These are phyloP conservation scores for Cytospora piceae DNA, from an alignment of 2,329 filamentous ascomycete species.

Conservation along the genomic window DNA sequence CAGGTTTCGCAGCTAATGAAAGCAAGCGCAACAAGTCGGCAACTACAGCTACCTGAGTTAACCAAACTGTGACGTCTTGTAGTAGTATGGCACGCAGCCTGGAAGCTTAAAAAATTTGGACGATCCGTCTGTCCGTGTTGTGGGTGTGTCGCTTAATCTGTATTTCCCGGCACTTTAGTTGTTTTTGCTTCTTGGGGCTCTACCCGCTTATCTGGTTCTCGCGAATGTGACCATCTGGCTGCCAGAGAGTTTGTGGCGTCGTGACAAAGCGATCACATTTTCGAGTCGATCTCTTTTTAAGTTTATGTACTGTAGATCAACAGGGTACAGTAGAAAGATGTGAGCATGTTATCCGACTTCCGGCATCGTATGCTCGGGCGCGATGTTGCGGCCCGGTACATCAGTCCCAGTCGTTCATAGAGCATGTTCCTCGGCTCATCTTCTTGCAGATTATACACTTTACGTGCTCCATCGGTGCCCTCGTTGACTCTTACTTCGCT, in stretches of 20 bases:
- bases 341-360: not conserved
- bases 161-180: not conserved
- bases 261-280: constrained; percentile 1
- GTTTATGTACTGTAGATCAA: not conserved
- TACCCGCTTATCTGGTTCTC: constrained; percentile 1
- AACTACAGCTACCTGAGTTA: not conserved
- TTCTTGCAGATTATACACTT: not conserved
- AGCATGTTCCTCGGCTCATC: not conserved
- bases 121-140: not conserved
- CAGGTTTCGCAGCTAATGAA: not conserved
- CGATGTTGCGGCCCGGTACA: not conserved
- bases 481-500: not conserved
- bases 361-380: not conserved
- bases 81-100: not conserved
- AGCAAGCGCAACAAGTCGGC: not conserved
- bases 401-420: not conserved
- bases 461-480: not conserved
- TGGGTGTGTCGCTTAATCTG: not conserved
- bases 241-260: not conserved
- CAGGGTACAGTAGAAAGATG: not conserved
- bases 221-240: constrained; percentile 1
- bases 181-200: not conserved
- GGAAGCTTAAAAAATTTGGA: not conserved
- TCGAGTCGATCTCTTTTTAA: constrained; percentile 4
- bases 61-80: not conserved